A percentile compares a stretch with the other conserved stretches of the same genome.
Conservation (phyloP, 257 asterid genomes). For the Ehretia macrophylla region DNA sequence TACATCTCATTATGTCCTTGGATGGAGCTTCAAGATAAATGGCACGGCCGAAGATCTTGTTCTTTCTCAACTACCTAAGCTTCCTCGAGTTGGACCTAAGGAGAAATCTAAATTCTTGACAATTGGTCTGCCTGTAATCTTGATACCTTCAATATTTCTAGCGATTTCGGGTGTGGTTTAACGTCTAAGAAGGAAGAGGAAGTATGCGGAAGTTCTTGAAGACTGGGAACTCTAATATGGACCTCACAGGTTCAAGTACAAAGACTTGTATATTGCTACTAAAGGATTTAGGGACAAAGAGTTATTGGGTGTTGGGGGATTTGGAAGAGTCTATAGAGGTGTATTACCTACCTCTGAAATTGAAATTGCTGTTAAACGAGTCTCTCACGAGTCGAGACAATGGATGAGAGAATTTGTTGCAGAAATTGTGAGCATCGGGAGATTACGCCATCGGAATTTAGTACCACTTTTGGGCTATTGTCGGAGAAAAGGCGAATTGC, state of each 20-base stretch:
- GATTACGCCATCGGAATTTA: slow-evolving; percentile 19
- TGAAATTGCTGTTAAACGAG: slow-evolving; percentile 19
- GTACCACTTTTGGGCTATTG: slow-evolving; percentile 25
- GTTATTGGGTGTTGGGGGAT: slow-evolving; percentile 16
- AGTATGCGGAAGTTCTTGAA: slow-evolving; percentile 17
- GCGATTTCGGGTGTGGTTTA: slow-evolving; percentile 6
- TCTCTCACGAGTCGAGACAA: slow-evolving; percentile 21
- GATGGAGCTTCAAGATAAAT: slow-evolving; percentile 24
- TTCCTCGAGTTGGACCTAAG: slow-evolving; percentile 9
- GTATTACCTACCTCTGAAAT: not conserved
- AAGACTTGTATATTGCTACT: slow-evolving; percentile 20
- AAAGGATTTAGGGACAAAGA: slow-evolving; percentile 14
- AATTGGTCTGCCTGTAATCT: slow-evolving; percentile 3
- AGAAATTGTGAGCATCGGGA: slow-evolving; percentile 18
- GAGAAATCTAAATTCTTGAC: not conserved
- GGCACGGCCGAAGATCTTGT: slow-evolving; percentile 10
- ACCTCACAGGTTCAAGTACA: slow-evolving; percentile 18
- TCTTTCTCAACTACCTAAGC: slow-evolving; percentile 7
- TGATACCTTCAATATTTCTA: not conserved
- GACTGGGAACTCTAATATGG: slow-evolving; percentile 30
- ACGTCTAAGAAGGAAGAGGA: slow-evolving; percentile 13
- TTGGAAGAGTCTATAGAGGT: slow-evolving; percentile 22
- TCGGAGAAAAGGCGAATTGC: slow-evolving; percentile 16
- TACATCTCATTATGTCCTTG: slow-evolving; percentile 15
- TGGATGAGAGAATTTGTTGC: slow-evolving; percentile 20